Conservation (phyloP, 768 basidiomycete species). For the Epithele typhae region DNA sequence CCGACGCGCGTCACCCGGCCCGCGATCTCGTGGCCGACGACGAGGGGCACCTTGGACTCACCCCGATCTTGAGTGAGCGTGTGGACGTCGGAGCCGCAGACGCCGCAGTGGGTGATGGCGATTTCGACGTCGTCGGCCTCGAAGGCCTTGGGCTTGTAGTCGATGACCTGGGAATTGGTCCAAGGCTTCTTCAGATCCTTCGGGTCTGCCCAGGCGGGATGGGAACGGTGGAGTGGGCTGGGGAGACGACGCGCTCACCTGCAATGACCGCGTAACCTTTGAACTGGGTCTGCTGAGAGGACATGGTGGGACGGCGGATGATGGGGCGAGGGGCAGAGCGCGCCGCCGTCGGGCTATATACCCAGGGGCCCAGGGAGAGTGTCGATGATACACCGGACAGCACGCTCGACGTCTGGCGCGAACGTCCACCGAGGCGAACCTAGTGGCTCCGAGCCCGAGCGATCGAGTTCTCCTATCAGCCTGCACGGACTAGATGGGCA, state of each 20-base stretch:
- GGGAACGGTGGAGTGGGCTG: background rate
- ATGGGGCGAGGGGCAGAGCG: too few relatives aligned
- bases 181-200: too few relatives aligned
- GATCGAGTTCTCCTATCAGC: too few relatives aligned
- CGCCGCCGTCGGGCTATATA: background rate
- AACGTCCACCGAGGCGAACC: too few relatives aligned
- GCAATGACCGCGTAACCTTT: slow-evolving; percentile 23
- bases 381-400: too few relatives aligned
- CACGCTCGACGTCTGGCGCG: too few relatives aligned
- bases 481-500: too few relatives aligned
- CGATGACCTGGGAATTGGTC: slow-evolving; percentile 38
- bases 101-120: slow-evolving; percentile 43
- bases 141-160: slow-evolving; percentile 49
- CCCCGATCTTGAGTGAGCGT: slow-evolving; percentile 40
- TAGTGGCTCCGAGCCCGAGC: too few relatives aligned
- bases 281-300: slow-evolving; percentile 13
- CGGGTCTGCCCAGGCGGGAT: background rate
- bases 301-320: background rate
- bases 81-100: slow-evolving; percentile 52
- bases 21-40: slow-evolving; percentile 48
- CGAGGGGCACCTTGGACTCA: slow-evolving; percentile 22
- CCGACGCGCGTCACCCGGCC: slow-evolving; percentile 52
- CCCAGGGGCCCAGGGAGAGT: too few relatives aligned
- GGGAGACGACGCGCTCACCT: background rate
- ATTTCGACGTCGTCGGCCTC: slow-evolving; percentile 54